A percentile compares a stretch with the other conserved stretches of the same genome.
phyloP scores from a whole-genome alignment of 1,284 basidiomycete genomes.

The Dichomitus squalens region DNA sequence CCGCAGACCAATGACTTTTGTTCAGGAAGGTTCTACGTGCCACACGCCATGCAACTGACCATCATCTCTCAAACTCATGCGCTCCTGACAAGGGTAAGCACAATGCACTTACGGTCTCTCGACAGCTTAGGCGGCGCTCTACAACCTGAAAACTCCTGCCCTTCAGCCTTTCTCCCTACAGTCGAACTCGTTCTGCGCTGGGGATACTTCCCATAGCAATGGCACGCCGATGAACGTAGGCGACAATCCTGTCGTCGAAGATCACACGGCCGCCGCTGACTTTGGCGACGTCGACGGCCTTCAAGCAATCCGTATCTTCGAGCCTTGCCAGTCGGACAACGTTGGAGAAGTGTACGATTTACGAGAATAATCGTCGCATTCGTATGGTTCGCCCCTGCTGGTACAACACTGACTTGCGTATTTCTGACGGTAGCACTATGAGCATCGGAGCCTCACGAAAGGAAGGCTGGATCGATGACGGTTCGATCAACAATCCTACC shows the following conservation, averaged over 20 bases:
- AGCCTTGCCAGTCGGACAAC: slow-evolving; percentile 61
- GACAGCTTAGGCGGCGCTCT: slow-evolving; percentile 81
- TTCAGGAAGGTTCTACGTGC: slow-evolving; percentile 70
- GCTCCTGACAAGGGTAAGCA: slow-evolving; percentile 86
- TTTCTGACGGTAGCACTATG: slow-evolving; percentile 79
- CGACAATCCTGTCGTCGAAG: slow-evolving; percentile 72
- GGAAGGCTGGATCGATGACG: slow-evolving; percentile 83
- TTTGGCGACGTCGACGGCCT: slow-evolving; percentile 77
- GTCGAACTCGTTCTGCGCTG: slow-evolving; percentile 90
- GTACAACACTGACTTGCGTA: slow-evolving; percentile 73
- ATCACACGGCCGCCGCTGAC: slow-evolving; percentile 63
- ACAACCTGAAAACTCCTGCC: slow-evolving; percentile 64
- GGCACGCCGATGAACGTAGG: slow-evolving; percentile 79
- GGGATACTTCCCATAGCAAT: slow-evolving; percentile 74
- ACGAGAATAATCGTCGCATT: slow-evolving; percentile 64
- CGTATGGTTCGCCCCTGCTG: slow-evolving; percentile 76
- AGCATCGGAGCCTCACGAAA: slow-evolving; percentile 79
- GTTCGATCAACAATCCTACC: slow-evolving; percentile 78
- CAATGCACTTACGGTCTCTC: slow-evolving; percentile 71
- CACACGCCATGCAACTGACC: slow-evolving; percentile 79
- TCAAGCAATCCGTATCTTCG: slow-evolving; percentile 73
- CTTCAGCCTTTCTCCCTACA: slow-evolving; percentile 65
- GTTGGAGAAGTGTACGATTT: slow-evolving; percentile 57
- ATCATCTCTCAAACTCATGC: slow-evolving; percentile 73
- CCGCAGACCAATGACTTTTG: slow-evolving; percentile 43